Conservation (phyloP, 768 basidiomycete genomes). For the Kwoniella dejecticola region DNA sequence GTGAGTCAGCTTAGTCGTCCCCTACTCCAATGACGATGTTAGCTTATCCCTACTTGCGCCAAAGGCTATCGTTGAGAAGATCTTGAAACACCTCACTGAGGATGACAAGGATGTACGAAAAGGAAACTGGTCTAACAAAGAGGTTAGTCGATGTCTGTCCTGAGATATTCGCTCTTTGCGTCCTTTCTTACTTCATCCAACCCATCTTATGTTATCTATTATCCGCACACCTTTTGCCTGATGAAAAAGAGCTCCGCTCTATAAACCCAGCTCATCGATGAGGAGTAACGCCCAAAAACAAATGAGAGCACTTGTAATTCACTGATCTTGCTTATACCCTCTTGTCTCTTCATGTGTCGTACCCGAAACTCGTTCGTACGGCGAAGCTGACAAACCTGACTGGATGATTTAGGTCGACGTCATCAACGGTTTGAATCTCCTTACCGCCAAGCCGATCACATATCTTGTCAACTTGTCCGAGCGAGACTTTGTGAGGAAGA, state of each 20-base stretch:
- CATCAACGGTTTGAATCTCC: constrained; percentile 66
- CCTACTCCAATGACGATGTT: background rate
- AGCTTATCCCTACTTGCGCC: constrained; percentile 10
- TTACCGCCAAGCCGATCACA: constrained; percentile 95
- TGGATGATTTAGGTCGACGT: constrained; percentile 46
- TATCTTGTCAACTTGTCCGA: constrained; percentile 98
- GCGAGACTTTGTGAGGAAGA: constrained; percentile 90
- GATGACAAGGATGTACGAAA: constrained; percentile 91
- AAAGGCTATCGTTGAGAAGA: constrained; percentile 81
- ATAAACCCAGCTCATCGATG: constrained; percentile 91
- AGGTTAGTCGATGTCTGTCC: constrained; percentile 63
- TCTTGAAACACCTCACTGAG: constrained; percentile 71
- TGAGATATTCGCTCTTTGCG: background rate
- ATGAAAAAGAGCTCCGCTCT: constrained; percentile 86
- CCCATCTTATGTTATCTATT: constrained; percentile 12
- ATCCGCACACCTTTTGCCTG: constrained; percentile 49
- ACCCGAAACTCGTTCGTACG: no score
- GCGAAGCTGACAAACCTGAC: constrained; percentile 15
- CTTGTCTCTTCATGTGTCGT: background rate
- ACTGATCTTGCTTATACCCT: constrained; percentile 37
- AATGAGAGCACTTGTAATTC: constrained; percentile 63
- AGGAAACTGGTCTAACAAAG: constrained; percentile 92
- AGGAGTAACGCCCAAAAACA: constrained; percentile 81
- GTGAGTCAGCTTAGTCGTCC: constrained; percentile 59
- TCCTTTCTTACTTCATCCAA: background rate